Conservation (phyloP, 1,284 basidiomycete species). For the Taiwanofungus camphoratus region DNA sequence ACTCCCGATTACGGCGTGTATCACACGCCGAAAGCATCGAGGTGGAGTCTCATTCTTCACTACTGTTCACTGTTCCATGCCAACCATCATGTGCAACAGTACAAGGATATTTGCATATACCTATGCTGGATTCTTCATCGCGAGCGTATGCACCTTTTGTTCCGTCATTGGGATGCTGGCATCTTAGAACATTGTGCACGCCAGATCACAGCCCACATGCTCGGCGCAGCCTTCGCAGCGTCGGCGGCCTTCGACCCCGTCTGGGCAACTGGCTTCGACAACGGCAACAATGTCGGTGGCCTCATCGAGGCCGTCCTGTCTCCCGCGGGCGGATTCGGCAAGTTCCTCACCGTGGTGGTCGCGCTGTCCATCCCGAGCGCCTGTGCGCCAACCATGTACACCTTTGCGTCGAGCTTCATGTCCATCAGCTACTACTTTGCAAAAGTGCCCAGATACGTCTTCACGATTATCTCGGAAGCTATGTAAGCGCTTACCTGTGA, state of each 20-base stretch:
- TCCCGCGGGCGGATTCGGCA: constrained; percentile 46
- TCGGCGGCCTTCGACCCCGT: constrained; percentile 47
- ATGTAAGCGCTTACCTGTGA: constrained; percentile 41
- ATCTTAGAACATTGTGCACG: constrained; percentile 2
- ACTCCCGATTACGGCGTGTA: constrained; percentile 59
- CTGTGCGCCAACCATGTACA: constrained; percentile 74
- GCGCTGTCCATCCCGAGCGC: constrained; percentile 49
- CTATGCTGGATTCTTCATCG: constrained; percentile 58
- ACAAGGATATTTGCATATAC: constrained; percentile 54
- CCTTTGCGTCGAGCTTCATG: constrained; percentile 71
- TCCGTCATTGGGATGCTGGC: background rate
- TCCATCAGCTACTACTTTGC: constrained; percentile 51
- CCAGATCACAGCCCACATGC: constrained; percentile 51
- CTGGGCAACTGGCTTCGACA: constrained; percentile 54
- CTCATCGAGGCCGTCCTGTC: constrained; percentile 39
- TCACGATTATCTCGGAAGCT: constrained; percentile 64
- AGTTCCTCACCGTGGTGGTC: constrained; percentile 55
- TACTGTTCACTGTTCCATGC: constrained; percentile 9
- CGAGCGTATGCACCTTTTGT: constrained; percentile 39
- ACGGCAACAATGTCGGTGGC: constrained; percentile 50
- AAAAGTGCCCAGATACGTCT: constrained; percentile 68
- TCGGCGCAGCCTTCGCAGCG: constrained; percentile 65
- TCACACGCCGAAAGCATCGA: constrained; percentile 42
- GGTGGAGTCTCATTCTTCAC: constrained; percentile 25
- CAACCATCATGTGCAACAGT: constrained; percentile 24